phyloP scores from a whole-genome alignment of 306 rosid genomes.

The Arachis hypogaea region DNA sequence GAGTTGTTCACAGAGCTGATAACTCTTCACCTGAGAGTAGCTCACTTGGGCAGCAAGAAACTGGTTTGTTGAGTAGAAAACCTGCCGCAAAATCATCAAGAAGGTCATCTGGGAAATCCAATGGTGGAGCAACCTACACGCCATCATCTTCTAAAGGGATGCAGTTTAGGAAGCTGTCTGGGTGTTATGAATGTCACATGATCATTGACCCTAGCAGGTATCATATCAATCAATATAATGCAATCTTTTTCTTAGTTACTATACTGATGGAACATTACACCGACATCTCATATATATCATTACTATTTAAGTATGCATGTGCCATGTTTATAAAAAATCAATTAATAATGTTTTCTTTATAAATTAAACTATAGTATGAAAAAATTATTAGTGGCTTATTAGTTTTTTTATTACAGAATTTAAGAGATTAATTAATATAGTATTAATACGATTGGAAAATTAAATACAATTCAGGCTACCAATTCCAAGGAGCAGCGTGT shows the following conservation, averaged over 20 bases:
- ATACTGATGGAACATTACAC: too few relatives aligned
- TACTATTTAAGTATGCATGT: too few relatives aligned
- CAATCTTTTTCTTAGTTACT: too few relatives aligned
- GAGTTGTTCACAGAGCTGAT: constrained; percentile 81
- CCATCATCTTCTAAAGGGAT: constrained; percentile 73
- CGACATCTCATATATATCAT: too few relatives aligned
- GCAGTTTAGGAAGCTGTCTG: constrained; percentile 92
- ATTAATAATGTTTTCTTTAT: too few relatives aligned
- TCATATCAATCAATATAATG: too few relatives aligned
- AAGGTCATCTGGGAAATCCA: constrained; percentile 56
- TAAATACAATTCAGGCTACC: constrained; percentile 55
- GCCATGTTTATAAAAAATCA: too few relatives aligned
- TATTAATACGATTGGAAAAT: neutral
- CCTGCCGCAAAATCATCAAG: constrained; percentile 44
- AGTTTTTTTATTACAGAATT: neutral
- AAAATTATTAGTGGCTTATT: neutral
- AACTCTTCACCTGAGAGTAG: constrained; percentile 97
- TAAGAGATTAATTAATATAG: neutral
- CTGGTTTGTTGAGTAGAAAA: constrained; percentile 64
- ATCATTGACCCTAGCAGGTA: constrained; percentile 94
- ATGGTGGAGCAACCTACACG: constrained; percentile 47
- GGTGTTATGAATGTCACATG: constrained; percentile 96
- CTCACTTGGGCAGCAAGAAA: constrained; percentile 77
- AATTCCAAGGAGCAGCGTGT: constrained; percentile 66
- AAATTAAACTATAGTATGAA: neutral